Evolutionary conservation across 208 protist species (phyloP).

Genomic region (Wallacemonas collosoma): DNA sequence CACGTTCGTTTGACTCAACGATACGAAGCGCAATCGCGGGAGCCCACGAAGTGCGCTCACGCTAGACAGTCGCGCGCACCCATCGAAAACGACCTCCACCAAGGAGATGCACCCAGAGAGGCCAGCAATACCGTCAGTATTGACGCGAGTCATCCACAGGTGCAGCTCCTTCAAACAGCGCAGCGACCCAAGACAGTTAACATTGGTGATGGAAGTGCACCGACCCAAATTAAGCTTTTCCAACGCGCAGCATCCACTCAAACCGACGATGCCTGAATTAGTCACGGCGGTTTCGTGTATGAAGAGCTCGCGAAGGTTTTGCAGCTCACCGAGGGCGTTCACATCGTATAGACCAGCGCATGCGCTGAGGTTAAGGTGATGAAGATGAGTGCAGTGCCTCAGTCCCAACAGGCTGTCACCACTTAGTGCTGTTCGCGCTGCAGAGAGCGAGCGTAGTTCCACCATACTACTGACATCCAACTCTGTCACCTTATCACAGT

Average conservation of each 20-base stretch:
- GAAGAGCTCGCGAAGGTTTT: conserved; percentile 40
- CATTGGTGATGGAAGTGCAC: conserved; percentile 46
- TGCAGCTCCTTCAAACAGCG: conserved; percentile 45
- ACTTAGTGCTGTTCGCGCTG: background rate
- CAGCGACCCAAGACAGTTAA: conserved; percentile 40
- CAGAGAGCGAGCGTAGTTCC: background rate
- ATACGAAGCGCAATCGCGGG: conserved; percentile 35
- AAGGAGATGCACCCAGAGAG: conserved; percentile 34
- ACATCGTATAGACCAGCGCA: conserved; percentile 8
- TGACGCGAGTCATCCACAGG: conserved; percentile 58
- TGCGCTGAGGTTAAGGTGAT: conserved; percentile 9
- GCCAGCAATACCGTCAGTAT: conserved; percentile 35
- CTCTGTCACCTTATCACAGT: background rate
- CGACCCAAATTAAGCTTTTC: conserved; percentile 52
- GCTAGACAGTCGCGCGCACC: conserved; percentile 38
- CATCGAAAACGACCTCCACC: conserved; percentile 54
- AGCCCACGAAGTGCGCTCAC: conserved; percentile 38
- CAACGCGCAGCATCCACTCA: conserved; percentile 32
- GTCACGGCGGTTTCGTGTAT: conserved; percentile 41
- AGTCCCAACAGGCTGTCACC: background rate
- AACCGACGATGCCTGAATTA: conserved; percentile 29
- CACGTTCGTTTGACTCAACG: conserved; percentile 42
- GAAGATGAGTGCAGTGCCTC: background rate
- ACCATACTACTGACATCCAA: conserved; percentile 1
- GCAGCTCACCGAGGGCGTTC: conserved; percentile 8